Conservation (phyloP, 768 basidiomycete genomes). For the Phlebiopsis flavidoalba region DNA sequence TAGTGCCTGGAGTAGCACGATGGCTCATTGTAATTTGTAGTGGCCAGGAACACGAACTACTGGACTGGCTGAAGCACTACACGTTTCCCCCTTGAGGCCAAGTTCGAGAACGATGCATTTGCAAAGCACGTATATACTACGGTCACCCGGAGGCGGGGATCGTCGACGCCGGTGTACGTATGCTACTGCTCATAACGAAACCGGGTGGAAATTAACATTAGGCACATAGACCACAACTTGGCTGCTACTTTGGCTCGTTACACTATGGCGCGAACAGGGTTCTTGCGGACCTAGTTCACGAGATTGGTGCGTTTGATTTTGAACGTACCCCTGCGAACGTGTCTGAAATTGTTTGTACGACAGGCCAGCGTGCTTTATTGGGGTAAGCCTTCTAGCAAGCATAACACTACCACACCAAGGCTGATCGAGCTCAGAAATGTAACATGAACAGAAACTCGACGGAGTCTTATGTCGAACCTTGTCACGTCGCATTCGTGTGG, state of each 20-base stretch:
- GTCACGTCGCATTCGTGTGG: conserved; percentile 52
- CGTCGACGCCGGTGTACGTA: conserved; percentile 68
- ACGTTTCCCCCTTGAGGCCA: conserved; percentile 86
- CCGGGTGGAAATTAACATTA: background rate
- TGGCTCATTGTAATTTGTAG: conserved; percentile 29
- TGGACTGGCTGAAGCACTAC: conserved; percentile 81
- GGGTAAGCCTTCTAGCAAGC: conserved; percentile 43
- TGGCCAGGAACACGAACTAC: conserved; percentile 80
- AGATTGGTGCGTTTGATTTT: background rate
- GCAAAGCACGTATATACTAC: conserved; percentile 63
- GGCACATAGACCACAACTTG: conserved; percentile 78
- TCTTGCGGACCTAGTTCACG: conserved; percentile 67
- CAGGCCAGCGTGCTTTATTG: conserved; percentile 87
- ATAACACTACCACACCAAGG: background rate
- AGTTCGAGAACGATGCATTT: conserved; percentile 64
- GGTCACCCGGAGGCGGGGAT: conserved; percentile 69
- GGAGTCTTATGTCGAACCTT: conserved; percentile 63
- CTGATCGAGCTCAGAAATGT: conserved; percentile 54
- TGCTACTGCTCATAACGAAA: background rate
- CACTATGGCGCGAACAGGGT: conserved; percentile 78
- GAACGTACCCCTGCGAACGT: conserved; percentile 34
- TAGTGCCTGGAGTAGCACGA: background rate
- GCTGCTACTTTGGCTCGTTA: conserved; percentile 84
- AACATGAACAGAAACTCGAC: conserved; percentile 82
- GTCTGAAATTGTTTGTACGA: conserved; percentile 12